Evolutionary conservation across 2,329 filamentous ascomycete genomes (phyloP), one percentile per base, ranked within the genome.

Genomic region (Fusarium torulosum): DNA sequence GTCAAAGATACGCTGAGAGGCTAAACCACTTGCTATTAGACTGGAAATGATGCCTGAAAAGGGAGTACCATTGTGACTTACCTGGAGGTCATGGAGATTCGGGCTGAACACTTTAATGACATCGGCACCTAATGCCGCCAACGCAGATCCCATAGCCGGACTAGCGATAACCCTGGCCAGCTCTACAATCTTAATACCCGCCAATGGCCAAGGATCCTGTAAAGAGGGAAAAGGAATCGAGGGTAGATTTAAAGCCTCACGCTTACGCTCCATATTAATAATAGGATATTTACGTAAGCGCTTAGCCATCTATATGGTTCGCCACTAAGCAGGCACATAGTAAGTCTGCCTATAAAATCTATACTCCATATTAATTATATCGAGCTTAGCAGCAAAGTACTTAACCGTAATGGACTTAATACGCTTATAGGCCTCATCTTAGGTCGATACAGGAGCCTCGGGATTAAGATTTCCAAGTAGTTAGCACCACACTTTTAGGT

Each of bases 401-500:
- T 41, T 41, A 13, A 20, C n/a, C 19, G 38, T 41, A 13, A 41
- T n/a, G 11, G 38, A 41, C 19, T 41, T 41, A n/a, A 41, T 41
- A 13, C 20, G 38, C 38, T 41, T n/a, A 13, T 41, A 41, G 7
- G 38, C 38, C 4, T 41, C 38, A 13, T 41, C 38, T 13, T 8
- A n/a, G 13, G n/a, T 41, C 38, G n/a, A 11, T 8, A 41, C 38
- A 41, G 38, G 19, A 11, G 38, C 38, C 13, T 41, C 19, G 10
- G 38, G 38, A 20, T 41, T n/a, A 33, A 86, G 75, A 5, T 80
- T 84, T 13, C 84, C 84, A 59, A 85, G 82, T 4, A 86, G 75
- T 38, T 82, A 82, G 68, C 83, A 86, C 80, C 81, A 84, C 3
- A 80, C 77, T 3, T 78, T 75, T 0, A 76, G 72, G 44, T 81